phyloP scores from a whole-genome alignment of 2,329 filamentous ascomycete species.

The Aspergillus pseudoglaucus region DNA sequence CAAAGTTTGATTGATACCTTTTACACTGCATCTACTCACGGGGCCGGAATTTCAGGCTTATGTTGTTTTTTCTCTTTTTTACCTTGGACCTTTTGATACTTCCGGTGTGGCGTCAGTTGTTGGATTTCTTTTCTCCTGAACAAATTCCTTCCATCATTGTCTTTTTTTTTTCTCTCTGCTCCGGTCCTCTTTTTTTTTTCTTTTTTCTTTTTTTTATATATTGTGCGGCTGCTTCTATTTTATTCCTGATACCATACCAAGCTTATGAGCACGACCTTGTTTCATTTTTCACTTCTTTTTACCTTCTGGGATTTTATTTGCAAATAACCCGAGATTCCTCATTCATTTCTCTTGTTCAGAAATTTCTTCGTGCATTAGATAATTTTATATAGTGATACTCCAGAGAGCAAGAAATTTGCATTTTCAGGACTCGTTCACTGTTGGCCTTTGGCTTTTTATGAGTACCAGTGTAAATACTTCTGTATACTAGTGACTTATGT shows the following conservation, averaged over 20 bases:
- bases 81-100: constrained; percentile 14
- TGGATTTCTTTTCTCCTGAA: constrained; percentile 12
- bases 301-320: constrained; percentile 25
- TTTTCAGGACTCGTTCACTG: neutral
- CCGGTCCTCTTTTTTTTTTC: constrained; percentile 4
- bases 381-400: constrained; percentile 1
- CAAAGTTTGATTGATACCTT: constrained; percentile 19
- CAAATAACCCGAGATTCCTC: constrained; percentile 15
- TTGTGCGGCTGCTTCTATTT: constrained; percentile 6
- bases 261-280: constrained; percentile 21
- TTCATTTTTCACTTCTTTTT: constrained; percentile 14
- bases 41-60: constrained; percentile 15
- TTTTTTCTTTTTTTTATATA: constrained; percentile 6
- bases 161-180: neutral
- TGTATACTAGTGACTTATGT: too few relatives aligned
- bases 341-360: constrained; percentile 1
- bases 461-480: too few relatives aligned
- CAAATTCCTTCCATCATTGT: constrained; percentile 6
- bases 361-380: constrained; percentile 1
- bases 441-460: too few relatives aligned
- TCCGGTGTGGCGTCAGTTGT: constrained; percentile 22
- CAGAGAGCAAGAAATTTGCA: neutral
- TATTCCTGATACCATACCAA: constrained; percentile 22
- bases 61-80: constrained; percentile 9
- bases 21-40: constrained; percentile 13